Base-by-base conservation (phyloP, 495 filamentous ascomycete genomes). In the Aspergillus bridgeri region DNA sequence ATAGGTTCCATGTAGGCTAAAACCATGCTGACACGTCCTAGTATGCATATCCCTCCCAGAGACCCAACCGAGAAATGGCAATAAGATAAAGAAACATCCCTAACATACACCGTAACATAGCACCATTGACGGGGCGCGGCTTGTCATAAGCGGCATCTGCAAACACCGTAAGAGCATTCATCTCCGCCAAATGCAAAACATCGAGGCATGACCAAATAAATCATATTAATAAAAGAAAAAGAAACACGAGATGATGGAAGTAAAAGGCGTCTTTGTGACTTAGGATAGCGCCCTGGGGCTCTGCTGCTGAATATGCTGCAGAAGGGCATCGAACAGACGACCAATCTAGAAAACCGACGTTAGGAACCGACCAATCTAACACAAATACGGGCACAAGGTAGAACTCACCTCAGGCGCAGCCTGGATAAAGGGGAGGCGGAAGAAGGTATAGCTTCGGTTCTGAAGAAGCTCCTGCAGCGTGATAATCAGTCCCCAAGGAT, bases 401-500 rank as follows among this genome's bases (percentile, higher is more conserved):
- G 19, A 48, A 62, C 77, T 60, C 78, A 96, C 92, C 77, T 96
- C 90, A 50, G 90, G 90, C 48, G 86, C 83, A 61, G 85, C 82
- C 76, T 95, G 93, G 75, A 96, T 89, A 59, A 96, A 97, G 44
- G 90, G 89, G 59, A 96, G 80, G 44, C 91, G 88, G 80, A 94
- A 99, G 79, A 99, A 93, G 63, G 84, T 82, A 65, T 90, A 92
- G 63, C 83, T 88, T 45, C 87, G 85, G 66, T 96, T 97, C 76
- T 96, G 94, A 55, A 96, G 79, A 47, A 99, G 79, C 75, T 98
- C 95, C 46, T 95, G 75, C 49, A 95, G 81, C 20, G 91, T 96
- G 56, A 96, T 87, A 69, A 97, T 89, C 43, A 98, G 72, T 17
- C 94, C 94, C 94, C 94, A 99, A 15, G 94, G 92, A 69, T 98